Base-by-base conservation (phyloP, 257 asterid species). In the Cordia subcordata region DNA sequence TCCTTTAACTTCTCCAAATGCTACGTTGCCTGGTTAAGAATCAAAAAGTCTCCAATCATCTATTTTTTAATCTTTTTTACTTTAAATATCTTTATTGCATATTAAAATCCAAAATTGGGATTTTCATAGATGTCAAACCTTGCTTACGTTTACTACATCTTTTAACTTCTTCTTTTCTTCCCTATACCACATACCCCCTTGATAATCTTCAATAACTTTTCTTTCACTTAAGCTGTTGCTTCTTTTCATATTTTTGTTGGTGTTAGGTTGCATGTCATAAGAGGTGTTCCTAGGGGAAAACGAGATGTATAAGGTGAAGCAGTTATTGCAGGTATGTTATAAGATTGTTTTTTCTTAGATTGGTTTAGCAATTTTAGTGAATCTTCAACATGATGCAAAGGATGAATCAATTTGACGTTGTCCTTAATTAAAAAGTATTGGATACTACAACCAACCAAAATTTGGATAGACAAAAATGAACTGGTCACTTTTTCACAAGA, bases 381-480 rank as follows among this genome's bases (percentile, higher is more conserved):
- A 55, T 49, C 13, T 49, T 12, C 54, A 47, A 5, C 1, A 21
- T 49, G 21, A 49, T n/a, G 54, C 23, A 49, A 21, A 1, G 10
- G 16, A 49, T 21, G 10, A n/a, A 21, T n/a, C 11, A 1, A 13
- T 11, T 47, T 16, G 15, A 42, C 2, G 14, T 4, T 42, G 15
- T 68, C 37, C 58, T 79, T 79, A 66, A n/a, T 63, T 58, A 70
- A 67, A 53, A 66, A 93, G 99, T 93, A n/a, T 77, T 93, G 85
- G 99, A 93, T 74, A 93, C 99, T 63, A 95, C n/a, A n/a, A n/a
- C n/a, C 99, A 39, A 97, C 96, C 56, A 97, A 97, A 70, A 97
- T 93, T 75, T 93, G 99, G 99, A 81, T 90, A 21, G 97, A 93
- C 71, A 85, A 79, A 68, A 78, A 89, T 40, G 99, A 96, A 58